phyloP scores from a whole-genome alignment of 2,329 filamentous ascomycete genomes.

The Arthroderma sp. region DNA sequence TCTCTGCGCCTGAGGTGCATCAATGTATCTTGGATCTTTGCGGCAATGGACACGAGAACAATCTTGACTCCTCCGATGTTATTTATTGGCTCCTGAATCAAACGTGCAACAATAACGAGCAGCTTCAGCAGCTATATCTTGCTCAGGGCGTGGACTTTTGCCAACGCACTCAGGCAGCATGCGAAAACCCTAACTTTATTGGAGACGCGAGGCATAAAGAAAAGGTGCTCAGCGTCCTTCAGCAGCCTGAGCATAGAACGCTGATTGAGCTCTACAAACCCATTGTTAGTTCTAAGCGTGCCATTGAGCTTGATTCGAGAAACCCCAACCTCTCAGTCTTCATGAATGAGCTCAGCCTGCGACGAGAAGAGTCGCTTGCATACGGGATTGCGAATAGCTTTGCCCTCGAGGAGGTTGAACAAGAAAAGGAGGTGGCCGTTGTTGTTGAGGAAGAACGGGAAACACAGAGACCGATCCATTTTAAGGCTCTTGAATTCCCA shows the following conservation, averaged over 20 bases:
- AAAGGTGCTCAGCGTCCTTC: slow-evolving; percentile 33
- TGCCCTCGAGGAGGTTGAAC: slow-evolving; percentile 38
- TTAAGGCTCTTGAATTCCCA: neutral
- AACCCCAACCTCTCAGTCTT: neutral
- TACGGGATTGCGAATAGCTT: neutral
- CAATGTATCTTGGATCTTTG: slow-evolving; percentile 43
- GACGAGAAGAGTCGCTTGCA: neutral
- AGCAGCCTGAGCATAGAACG: slow-evolving; percentile 43
- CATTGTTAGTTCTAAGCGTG: no score
- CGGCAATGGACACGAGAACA: slow-evolving; percentile 16
- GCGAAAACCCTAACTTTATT: slow-evolving; percentile 32
- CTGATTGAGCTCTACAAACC: slow-evolving; percentile 43
- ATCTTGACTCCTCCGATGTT: slow-evolving; percentile 38
- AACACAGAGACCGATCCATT: slow-evolving; percentile 1
- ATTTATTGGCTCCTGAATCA: slow-evolving; percentile 41
- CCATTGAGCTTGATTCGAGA: neutral
- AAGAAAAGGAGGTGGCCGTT: slow-evolving; percentile 45
- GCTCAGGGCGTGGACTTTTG: slow-evolving; percentile 51
- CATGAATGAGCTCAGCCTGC: neutral
- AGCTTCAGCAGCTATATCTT: slow-evolving; percentile 45
- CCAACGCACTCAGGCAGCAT: slow-evolving; percentile 38
- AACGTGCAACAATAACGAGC: slow-evolving; percentile 47
- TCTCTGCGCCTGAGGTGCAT: slow-evolving; percentile 47
- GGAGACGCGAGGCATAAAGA: slow-evolving; percentile 20
- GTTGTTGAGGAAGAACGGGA: slow-evolving; percentile 22